These are phyloP conservation scores for Pichia terricola DNA, from an alignment of 1,139 yeast genomes.

Conservation along the genomic window DNA sequence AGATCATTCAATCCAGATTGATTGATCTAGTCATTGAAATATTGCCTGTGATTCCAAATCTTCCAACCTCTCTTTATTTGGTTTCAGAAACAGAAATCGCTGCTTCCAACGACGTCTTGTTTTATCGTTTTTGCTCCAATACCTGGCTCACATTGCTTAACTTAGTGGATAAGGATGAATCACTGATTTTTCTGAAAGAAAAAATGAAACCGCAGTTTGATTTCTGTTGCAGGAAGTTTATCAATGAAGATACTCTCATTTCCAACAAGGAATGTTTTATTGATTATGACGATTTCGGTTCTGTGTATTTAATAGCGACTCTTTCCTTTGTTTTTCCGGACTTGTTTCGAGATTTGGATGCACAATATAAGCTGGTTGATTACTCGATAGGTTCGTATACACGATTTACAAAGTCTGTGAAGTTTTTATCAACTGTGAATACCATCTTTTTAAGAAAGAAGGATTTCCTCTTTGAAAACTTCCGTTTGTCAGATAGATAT, in stretches of 20 bases:
- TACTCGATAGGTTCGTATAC: slow-evolving; percentile 10
- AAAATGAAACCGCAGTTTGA: slow-evolving; percentile 18
- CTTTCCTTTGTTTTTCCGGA: slow-evolving; percentile 13
- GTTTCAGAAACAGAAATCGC: slow-evolving; percentile 16
- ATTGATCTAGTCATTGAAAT: slow-evolving; percentile 20
- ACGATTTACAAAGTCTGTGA: slow-evolving; percentile 12
- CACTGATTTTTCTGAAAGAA: slow-evolving; percentile 5
- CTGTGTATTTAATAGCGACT: slow-evolving; percentile 10
- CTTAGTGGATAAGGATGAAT: slow-evolving; percentile 1
- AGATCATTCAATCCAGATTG: slow-evolving; percentile 17
- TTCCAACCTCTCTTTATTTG: slow-evolving; percentile 19
- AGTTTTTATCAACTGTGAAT: slow-evolving; percentile 17
- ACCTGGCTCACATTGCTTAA: slow-evolving; percentile 7
- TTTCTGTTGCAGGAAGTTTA: slow-evolving; percentile 13
- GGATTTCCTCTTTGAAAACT: slow-evolving; percentile 6
- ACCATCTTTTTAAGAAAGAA: slow-evolving; percentile 11
- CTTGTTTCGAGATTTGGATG: slow-evolving; percentile 13
- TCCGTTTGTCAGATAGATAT: slow-evolving; percentile 1
- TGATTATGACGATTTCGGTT: slow-evolving; percentile 12
- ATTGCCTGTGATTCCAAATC: slow-evolving; percentile 15
- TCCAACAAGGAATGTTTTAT: slow-evolving; percentile 9
- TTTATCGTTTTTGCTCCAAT: slow-evolving; percentile 14
- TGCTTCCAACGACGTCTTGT: slow-evolving; percentile 19
- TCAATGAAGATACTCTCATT: slow-evolving; percentile 10
- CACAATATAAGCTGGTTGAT: slow-evolving; percentile 14